phyloP scores from a whole-genome alignment of 306 rosid genomes.

The Cicer cuneatum region DNA sequence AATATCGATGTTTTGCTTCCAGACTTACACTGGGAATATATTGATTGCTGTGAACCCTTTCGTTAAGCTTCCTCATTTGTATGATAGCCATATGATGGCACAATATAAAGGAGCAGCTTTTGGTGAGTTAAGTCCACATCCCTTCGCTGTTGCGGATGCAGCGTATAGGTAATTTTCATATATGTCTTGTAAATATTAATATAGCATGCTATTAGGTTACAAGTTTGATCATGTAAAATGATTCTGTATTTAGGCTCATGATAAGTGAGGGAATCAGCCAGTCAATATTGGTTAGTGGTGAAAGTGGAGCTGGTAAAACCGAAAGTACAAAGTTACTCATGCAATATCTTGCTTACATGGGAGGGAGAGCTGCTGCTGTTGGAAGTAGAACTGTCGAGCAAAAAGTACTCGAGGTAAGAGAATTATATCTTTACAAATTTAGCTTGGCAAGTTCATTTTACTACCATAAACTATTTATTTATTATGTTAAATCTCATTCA shows the following conservation, averaged over 20 bases:
- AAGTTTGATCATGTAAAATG: conserved; percentile 28
- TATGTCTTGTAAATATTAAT: conserved; percentile 20
- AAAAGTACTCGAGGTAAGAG: conserved; percentile 91
- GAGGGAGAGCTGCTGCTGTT: conserved; percentile 72
- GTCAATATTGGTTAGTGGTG: conserved; percentile 98
- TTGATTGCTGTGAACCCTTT: conserved; percentile 99
- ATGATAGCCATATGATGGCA: conserved; percentile 98
- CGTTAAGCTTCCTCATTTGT: conserved; percentile 86
- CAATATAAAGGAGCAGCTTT: conserved; percentile 96
- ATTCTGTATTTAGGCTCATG: conserved; percentile 84
- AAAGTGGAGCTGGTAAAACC: conserved; percentile 99
- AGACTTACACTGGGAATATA: conserved; percentile 98
- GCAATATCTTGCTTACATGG: conserved; percentile 99
- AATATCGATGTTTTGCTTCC: conserved; percentile 40
- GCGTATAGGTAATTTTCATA: conserved; percentile 76
- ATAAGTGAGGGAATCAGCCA: conserved; percentile 89
- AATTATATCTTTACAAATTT: conserved; percentile 40
- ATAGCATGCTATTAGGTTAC: conserved; percentile 32
- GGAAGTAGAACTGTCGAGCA: conserved; percentile 98
- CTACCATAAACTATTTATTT: background rate
- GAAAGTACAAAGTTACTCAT: conserved; percentile 97
- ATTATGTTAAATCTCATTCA: conserved; percentile 18
- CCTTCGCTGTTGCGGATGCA: conserved; percentile 99
- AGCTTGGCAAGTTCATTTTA: conserved; percentile 34
- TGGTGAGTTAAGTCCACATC: conserved; percentile 99